phyloP scores from a whole-genome alignment of 1,139 yeast genomes.

The Pichia sp. region DNA sequence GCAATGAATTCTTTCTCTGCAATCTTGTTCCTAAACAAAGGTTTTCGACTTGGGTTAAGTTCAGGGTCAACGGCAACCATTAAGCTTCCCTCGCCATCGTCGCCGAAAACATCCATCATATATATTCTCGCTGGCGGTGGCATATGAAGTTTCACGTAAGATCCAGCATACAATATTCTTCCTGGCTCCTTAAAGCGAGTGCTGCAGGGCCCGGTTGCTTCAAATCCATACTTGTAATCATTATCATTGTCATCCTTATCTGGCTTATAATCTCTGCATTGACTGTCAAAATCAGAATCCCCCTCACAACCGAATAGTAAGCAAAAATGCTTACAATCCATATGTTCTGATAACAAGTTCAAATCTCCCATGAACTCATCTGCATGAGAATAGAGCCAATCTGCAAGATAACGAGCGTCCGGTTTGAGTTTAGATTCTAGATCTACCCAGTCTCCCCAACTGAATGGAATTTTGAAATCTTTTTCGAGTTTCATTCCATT shows the following conservation, averaged over 20 bases:
- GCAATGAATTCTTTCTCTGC: conserved; percentile 11
- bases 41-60: conserved; percentile 7
- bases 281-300: conserved; percentile 8
- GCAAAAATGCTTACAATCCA: conserved; percentile 19
- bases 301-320: conserved; percentile 17
- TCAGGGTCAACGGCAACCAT: conserved; percentile 16
- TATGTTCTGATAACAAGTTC: conserved; percentile 7
- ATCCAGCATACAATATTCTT: conserved; percentile 23
- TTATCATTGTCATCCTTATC: background rate
- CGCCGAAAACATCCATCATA: conserved; percentile 22
- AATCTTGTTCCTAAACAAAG: conserved; percentile 5
- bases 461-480: conserved; percentile 21
- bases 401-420: conserved; percentile 12
- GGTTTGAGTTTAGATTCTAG: conserved; percentile 19
- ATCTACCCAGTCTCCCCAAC: conserved; percentile 28
- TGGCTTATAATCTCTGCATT: conserved; percentile 11
- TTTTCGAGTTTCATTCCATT: conserved; percentile 16
- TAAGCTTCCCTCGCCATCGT: conserved; percentile 18
- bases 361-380: conserved; percentile 5
- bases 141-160: conserved; percentile 21
- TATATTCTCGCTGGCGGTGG: conserved; percentile 24
- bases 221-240: conserved; percentile 19
- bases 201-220: conserved; percentile 12
- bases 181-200: conserved; percentile 21
- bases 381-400: conserved; percentile 15